Percentiles rank a stretch among this genome's conserved stretches.
These are phyloP conservation scores for Prosopis cineraria DNA, from an alignment of 306 rosid genomes.

Conservation along the genomic window DNA sequence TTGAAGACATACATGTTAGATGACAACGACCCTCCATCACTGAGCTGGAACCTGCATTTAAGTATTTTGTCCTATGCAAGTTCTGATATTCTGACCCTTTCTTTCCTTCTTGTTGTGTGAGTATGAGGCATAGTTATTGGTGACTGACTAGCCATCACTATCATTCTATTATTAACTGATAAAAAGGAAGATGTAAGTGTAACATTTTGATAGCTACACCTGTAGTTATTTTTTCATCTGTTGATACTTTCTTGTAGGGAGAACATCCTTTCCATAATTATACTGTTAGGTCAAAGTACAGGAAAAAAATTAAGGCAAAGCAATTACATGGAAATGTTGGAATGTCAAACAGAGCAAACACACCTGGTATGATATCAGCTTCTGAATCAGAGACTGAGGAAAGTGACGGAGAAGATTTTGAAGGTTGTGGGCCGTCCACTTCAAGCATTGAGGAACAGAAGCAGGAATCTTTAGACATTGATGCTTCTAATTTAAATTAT, in stretches of 20 bases:
- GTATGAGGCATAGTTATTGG: not conserved
- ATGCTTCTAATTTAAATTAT: conserved; percentile 20
- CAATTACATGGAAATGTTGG: conserved; percentile 39
- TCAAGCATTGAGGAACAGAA: conserved; percentile 30
- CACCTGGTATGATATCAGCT: conserved; percentile 30
- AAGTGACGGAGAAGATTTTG: conserved; percentile 52
- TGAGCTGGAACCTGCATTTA: not conserved
- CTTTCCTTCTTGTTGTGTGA: not conserved
- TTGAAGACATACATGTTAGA: not conserved
- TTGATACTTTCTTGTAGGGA: conserved; percentile 60
- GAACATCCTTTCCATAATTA: conserved; percentile 95
- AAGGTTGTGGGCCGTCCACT: conserved; percentile 21
- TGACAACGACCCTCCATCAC: not conserved
- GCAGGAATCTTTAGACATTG: conserved; percentile 28
- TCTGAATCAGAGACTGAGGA: conserved; percentile 52
- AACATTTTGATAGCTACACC: not conserved
- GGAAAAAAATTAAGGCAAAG: conserved; percentile 46
- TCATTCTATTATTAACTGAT: conserved; percentile 2
- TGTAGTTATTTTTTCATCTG: conserved; percentile 23
- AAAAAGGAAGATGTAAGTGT: not conserved
- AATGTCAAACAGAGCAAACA: conserved; percentile 27
- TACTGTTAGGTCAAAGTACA: conserved; percentile 77
- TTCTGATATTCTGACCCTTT: not conserved
- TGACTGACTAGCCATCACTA: not conserved
- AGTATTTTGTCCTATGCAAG: not conserved